phyloP scores from a whole-genome alignment of 129 eudicot species.

The Escallonia herrerae region DNA sequence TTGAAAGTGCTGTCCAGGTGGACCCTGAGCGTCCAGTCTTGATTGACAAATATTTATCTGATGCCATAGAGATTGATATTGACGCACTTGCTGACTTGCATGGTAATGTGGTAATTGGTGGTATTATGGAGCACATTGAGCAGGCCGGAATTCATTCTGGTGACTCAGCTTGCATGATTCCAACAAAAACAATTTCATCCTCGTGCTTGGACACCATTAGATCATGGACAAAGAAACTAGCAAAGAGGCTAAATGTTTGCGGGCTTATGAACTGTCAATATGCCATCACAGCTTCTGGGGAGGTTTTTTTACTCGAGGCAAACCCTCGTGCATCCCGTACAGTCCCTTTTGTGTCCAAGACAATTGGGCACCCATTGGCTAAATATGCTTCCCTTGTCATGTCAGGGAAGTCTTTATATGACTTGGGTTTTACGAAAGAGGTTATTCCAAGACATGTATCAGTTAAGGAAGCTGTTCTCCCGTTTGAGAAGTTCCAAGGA shows the following conservation, averaged over 20 bases:
- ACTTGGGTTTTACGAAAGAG: constrained; percentile 61
- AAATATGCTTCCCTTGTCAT: constrained; percentile 88
- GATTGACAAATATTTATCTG: constrained; percentile 69
- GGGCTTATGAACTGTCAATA: constrained; percentile 98
- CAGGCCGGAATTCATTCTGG: constrained; percentile 99
- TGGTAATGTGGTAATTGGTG: constrained; percentile 95
- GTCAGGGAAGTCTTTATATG: constrained; percentile 85
- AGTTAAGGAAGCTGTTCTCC: constrained; percentile 90
- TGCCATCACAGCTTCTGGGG: constrained; percentile 72
- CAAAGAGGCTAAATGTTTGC: constrained; percentile 71
- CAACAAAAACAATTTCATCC: constrained; percentile 61
- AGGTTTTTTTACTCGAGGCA: constrained; percentile 83
- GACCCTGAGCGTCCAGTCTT: constrained; percentile 93
- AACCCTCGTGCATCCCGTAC: constrained; percentile 98
- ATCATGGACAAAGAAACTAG: constrained; percentile 82
- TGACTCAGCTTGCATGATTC: constrained; percentile 92
- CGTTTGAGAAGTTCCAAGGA: constrained; percentile 91
- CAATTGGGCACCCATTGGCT: constrained; percentile 94
- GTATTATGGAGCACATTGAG: constrained; percentile 98
- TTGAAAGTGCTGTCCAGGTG: constrained; percentile 83
- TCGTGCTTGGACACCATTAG: constrained; percentile 77
- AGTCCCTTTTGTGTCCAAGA: constrained; percentile 91
- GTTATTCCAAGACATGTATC: constrained; percentile 74
- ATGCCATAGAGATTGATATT: constrained; percentile 87
- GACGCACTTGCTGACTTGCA: constrained; percentile 81